Evolutionary conservation across 306 rosid species (phyloP).

Genomic region (Begonia loranthoides): DNA sequence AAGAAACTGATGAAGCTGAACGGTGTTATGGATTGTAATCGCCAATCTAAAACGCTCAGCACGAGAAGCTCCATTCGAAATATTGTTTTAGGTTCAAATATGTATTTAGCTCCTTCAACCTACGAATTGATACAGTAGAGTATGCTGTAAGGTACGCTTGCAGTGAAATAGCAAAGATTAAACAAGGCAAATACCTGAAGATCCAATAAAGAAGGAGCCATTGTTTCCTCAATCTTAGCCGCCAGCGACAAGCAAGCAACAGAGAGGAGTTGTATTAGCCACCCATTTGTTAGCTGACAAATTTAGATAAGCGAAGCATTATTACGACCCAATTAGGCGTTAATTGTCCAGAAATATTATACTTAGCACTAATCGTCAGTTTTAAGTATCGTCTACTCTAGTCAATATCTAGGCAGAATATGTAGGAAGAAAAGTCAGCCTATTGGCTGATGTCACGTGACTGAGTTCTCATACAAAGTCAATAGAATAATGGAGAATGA

Average conservation of each 20-base stretch:
- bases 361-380: background rate
- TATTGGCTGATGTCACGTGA: background rate
- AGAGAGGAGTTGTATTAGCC: slow-evolving; percentile 84
- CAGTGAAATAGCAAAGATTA: background rate
- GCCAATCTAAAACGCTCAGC: slow-evolving; percentile 78
- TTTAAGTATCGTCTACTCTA: too few relatives aligned
- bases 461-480: background rate
- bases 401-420: too few relatives aligned
- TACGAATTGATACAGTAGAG: slow-evolving; percentile 5
- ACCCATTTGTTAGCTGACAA: slow-evolving; percentile 58
- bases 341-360: background rate
- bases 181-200: slow-evolving; percentile 46
- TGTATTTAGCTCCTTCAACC: slow-evolving; percentile 75
- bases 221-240: slow-evolving; percentile 90
- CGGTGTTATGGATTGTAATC: slow-evolving; percentile 88
- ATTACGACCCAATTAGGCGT: too few relatives aligned
- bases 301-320: too few relatives aligned
- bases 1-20: slow-evolving; percentile 74
- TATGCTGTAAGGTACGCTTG: too few relatives aligned
- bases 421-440: too few relatives aligned
- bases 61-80: slow-evolving; percentile 87
- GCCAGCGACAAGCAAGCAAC: slow-evolving; percentile 94
- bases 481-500: background rate
- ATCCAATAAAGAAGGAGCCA: slow-evolving; percentile 74
- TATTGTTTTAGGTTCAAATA: slow-evolving; percentile 78